Percentiles rank a stretch among this genome's conserved stretches.
These are phyloP conservation scores for Piromyces sp. DNA, from an alignment of 192 early-diverging fungal genomes.

Conservation along the genomic window DNA sequence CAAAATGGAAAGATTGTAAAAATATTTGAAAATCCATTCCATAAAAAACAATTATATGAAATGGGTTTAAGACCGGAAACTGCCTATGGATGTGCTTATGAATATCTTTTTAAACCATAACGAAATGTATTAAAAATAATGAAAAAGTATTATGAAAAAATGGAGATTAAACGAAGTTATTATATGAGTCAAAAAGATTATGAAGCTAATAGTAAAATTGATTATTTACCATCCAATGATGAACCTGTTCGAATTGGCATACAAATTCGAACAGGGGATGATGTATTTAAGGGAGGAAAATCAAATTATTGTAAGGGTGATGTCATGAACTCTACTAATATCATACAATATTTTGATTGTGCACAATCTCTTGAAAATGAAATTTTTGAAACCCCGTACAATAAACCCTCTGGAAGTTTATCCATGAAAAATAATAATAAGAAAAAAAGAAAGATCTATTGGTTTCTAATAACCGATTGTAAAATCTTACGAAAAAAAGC, in stretches of 20 bases:
- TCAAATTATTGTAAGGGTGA: not conserved
- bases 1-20: not conserved
- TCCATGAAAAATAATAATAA: not conserved
- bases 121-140: not conserved
- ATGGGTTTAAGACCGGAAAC: not conserved
- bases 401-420: not conserved
- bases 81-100: not conserved
- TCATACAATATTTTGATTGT: not conserved
- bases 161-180: not conserved
- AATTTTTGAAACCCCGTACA: not conserved
- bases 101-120: not conserved
- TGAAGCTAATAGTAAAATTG: not conserved
- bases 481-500: not conserved
- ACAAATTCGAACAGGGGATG: not conserved
- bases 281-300: not conserved
- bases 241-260: not conserved
- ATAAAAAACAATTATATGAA: not conserved
- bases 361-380: not conserved
- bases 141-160: not conserved
- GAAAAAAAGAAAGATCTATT: not conserved
- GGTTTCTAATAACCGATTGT: not conserved
- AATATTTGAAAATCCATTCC: not conserved
- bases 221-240: not conserved
- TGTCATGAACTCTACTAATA: not conserved
- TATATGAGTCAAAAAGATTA: not conserved